Evolutionary conservation across 352 stramenopile genomes (phyloP).

Genomic region (Pythium oligandrum): DNA sequence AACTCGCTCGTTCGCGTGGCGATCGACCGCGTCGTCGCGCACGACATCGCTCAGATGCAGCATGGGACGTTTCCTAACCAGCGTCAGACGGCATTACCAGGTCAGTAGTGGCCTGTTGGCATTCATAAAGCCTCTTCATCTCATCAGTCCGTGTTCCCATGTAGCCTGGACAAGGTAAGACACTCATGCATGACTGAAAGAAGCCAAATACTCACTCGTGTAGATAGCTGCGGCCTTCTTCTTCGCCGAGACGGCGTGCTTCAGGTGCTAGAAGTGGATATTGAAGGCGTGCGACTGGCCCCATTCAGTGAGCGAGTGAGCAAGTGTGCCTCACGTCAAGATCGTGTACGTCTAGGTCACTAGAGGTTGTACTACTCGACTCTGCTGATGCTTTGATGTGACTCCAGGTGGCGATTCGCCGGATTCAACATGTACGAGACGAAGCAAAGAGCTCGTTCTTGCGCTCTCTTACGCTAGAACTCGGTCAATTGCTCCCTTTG

Average conservation of each 20-base stretch:
- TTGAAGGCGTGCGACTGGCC: slow-evolving; percentile 12
- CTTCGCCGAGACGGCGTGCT: slow-evolving; percentile 18
- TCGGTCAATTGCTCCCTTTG: slow-evolving; percentile 33
- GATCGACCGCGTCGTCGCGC: slow-evolving; percentile 36
- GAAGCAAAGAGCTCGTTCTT: slow-evolving; percentile 19
- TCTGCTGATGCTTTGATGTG: background rate
- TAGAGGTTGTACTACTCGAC: background rate
- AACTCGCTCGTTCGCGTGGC: slow-evolving; percentile 27
- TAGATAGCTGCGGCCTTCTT: slow-evolving; percentile 21
- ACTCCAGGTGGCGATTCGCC: slow-evolving; percentile 39
- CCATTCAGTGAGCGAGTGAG: slow-evolving; percentile 14
- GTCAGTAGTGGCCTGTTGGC: slow-evolving; percentile 18
- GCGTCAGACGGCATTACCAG: slow-evolving; percentile 38
- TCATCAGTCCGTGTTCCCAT: background rate
- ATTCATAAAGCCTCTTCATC: slow-evolving; percentile 26
- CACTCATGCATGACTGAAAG: background rate
- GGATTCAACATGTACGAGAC: slow-evolving; percentile 26
- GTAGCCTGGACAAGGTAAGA: slow-evolving; percentile 17
- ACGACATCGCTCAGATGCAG: slow-evolving; percentile 42
- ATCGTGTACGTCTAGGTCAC: slow-evolving; percentile 8
- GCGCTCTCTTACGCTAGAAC: slow-evolving; percentile 26
- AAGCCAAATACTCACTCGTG: background rate
- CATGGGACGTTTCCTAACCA: slow-evolving; percentile 37
- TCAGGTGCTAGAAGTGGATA: slow-evolving; percentile 19
- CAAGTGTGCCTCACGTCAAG: background rate